These are phyloP conservation scores for Cercospora sojina DNA, from an alignment of 2,329 filamentous ascomycete species.

Conservation along the genomic window DNA sequence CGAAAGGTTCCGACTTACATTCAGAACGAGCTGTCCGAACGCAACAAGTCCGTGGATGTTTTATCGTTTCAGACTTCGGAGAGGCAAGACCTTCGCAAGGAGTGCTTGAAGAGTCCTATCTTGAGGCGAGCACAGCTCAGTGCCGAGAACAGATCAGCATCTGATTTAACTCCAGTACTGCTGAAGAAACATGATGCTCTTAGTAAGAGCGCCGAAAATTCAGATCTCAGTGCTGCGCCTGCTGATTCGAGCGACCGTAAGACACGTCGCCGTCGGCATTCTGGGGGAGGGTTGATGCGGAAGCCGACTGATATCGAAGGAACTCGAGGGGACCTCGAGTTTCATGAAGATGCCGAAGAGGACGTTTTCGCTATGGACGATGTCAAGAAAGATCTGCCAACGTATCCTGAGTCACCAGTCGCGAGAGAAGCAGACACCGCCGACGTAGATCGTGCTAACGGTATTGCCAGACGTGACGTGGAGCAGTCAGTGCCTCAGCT, in stretches of 20 bases:
- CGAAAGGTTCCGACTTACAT: conserved; percentile 34
- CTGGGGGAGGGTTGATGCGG: conserved; percentile 78
- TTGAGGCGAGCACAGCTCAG: conserved; percentile 36
- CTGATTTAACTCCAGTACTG: conserved; percentile 29
- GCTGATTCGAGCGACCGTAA: conserved; percentile 4
- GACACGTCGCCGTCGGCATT: conserved; percentile 67
- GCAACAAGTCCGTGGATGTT: conserved; percentile 28
- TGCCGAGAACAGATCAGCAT: conserved; percentile 25
- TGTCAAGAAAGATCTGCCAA: conserved; percentile 29
- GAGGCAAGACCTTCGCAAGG: conserved; percentile 2
- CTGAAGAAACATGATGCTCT: conserved; percentile 24
- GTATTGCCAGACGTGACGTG: not conserved
- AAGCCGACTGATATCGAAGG: conserved; percentile 65
- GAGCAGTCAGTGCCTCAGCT: conserved; percentile 22
- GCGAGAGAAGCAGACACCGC: not conserved
- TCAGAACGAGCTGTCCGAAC: conserved; percentile 35
- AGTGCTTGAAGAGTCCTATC: conserved; percentile 43
- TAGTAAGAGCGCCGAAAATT: conserved; percentile 35
- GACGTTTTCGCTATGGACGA: conserved; percentile 69
- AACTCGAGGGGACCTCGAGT: conserved; percentile 76
- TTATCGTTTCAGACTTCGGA: conserved; percentile 16
- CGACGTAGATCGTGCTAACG: not conserved
- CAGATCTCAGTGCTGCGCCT: conserved; percentile 21
- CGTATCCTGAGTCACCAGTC: conserved; percentile 1
- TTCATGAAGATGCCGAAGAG: conserved; percentile 74